These are phyloP conservation scores for Emmonsiellopsis sp. DNA, from an alignment of 2,329 filamentous ascomycete genomes.

Conservation along the genomic window DNA sequence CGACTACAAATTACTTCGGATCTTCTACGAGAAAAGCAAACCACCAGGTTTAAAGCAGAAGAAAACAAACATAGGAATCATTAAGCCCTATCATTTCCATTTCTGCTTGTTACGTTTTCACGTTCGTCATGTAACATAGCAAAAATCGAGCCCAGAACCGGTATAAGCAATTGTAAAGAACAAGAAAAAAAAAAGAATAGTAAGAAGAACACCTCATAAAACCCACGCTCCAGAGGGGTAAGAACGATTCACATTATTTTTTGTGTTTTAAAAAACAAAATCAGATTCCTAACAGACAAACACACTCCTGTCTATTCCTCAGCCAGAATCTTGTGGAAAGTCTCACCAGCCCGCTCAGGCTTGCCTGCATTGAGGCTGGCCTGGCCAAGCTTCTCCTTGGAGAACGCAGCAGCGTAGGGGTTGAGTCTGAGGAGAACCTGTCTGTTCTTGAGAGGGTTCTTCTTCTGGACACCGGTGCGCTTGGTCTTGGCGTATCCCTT, in stretches of 20 bases:
- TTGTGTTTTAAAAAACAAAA: neutral
- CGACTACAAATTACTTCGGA: neutral
- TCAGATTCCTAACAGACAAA: neutral
- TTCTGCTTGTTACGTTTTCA: neutral
- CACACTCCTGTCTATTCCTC: conserved; percentile 37
- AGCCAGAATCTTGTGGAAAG: conserved; percentile 44
- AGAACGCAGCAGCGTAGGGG: conserved; percentile 88
- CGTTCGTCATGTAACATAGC: no score
- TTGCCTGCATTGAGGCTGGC: conserved; percentile 55
- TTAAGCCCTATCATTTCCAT: neutral
- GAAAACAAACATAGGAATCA: neutral
- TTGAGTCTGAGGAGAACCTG: conserved; percentile 97
- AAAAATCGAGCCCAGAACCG: no score
- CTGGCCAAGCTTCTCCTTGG: conserved; percentile 74
- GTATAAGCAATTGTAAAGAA: neutral
- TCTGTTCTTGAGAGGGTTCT: conserved; percentile 99
- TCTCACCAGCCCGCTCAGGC: conserved; percentile 45
- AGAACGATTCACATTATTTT: conserved; percentile 1
- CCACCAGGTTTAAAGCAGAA: neutral
- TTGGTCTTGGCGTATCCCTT: conserved; percentile 87
- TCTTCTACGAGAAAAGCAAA: neutral
- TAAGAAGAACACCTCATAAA: conserved; percentile 1
- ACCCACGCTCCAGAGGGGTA: neutral
- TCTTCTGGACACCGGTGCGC: conserved; percentile 91
- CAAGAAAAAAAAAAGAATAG: neutral